Percentiles rank a stretch among this genome's conserved stretches.
These are phyloP conservation scores for Marasmius tenuissimus DNA, from an alignment of 1,284 basidiomycete species.

Conservation along the genomic window DNA sequence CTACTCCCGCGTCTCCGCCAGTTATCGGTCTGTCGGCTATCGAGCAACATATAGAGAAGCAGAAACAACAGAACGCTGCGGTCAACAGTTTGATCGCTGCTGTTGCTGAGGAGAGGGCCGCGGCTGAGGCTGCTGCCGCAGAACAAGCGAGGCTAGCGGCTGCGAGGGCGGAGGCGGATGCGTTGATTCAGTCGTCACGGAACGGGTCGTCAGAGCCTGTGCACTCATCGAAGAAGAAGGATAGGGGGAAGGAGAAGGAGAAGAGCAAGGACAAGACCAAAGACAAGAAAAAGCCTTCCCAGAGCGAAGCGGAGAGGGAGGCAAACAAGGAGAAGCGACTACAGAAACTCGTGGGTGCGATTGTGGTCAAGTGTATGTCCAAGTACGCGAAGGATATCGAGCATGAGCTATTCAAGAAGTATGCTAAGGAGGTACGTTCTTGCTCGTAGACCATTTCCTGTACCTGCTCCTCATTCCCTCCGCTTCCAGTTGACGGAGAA, in stretches of 20 bases:
- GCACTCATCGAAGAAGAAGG: conserved; percentile 22
- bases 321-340: conserved; percentile 81
- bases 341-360: conserved; percentile 80
- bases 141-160: conserved; percentile 26
- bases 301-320: conserved; percentile 56
- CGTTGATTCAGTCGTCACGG: conserved; percentile 33
- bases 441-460: conserved; percentile 4
- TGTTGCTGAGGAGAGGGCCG: conserved; percentile 19
- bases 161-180: conserved; percentile 40
- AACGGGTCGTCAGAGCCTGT: conserved; percentile 28
- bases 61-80: not conserved
- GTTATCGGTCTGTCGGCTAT: not conserved
- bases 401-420: conserved; percentile 88
- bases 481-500: conserved; percentile 66
- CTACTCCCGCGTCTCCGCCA: not conserved
- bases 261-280: conserved; percentile 33
- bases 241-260: conserved; percentile 24
- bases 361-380: conserved; percentile 91
- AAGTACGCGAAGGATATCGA: conserved; percentile 85
- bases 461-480: not conserved
- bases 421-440: conserved; percentile 85
- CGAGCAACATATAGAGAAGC: conserved; percentile 2
- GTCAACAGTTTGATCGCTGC: conserved; percentile 49
- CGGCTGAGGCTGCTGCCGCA: conserved; percentile 28
- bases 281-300: conserved; percentile 43